Evolutionary conservation across 768 basidiomycete species (phyloP), one percentile per base, ranked within the genome.

Genomic region (Podaxis rugospora): DNA sequence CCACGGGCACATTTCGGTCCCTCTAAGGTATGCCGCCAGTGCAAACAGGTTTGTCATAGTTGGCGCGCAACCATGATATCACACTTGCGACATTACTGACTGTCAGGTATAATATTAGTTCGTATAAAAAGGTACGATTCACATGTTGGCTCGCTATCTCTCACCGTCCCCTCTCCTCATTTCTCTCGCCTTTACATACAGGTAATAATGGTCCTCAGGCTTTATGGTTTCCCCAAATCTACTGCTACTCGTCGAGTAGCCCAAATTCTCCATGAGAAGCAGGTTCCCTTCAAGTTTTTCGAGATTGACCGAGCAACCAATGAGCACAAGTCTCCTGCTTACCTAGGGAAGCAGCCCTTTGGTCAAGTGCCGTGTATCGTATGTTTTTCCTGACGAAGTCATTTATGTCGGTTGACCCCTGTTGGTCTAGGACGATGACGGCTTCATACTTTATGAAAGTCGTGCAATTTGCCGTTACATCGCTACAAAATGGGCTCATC

Each of bases 391-490:
- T 16, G 4, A 55, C 32, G 52, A 21, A 13, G 50, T 83, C 62
- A 66, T 80, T 16, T 10, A 27, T n/a, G 1, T 42, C 27, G 3
- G 21, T 23, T 51, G 58, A 52, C 27, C n/a, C 18, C 3, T 40
- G 21, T 2, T 23, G 4, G 44, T 35, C 28, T 7, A 82, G 81
- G 74, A 82, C 55, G 84, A 87, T 25, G 83, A 83, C 47, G 86
- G 85, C 4, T 83, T 87, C 70, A 73, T 80, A 58, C 64, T 91
- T 27, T 88, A 79, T 69, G 86, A 88, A 66, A 80, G 80, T 42
- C 82, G 86, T 13, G 86, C 86, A 0, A 87, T 89, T 62, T 70
- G 67, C 39, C 80, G 83, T 13, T 90, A 89, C 68, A 66, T 89
- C 65, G 80, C 76, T 37, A 69, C 70, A 40, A 88, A 87, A 69